phyloP scores from a whole-genome alignment of 768 basidiomycete genomes.

The Phylloporus scabripes region DNA sequence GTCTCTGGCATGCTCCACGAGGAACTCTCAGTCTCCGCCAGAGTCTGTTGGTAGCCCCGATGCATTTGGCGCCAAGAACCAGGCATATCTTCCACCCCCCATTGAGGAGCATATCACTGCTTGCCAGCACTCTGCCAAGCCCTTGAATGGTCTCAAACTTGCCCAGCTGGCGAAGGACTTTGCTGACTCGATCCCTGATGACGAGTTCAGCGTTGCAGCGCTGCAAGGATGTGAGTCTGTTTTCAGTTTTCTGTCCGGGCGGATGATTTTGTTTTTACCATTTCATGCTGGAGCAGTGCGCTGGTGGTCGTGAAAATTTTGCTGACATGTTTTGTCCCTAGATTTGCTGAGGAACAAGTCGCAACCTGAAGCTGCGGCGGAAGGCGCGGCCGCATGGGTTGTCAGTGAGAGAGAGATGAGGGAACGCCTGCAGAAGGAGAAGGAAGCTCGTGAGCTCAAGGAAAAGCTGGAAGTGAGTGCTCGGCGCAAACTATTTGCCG shows the following conservation, averaged over 20 bases:
- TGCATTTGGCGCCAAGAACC: constrained; percentile 50
- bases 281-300: constrained; percentile 21
- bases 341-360: constrained; percentile 83
- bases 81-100: constrained; percentile 59
- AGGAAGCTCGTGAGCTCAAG: constrained; percentile 62
- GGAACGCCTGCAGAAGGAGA: constrained; percentile 68
- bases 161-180: constrained; percentile 70
- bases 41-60: constrained; percentile 16
- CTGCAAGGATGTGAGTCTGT: constrained; percentile 79
- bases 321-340: constrained; percentile 31
- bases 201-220: constrained; percentile 84
- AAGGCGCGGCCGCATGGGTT: constrained; percentile 67
- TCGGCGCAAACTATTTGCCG: constrained; percentile 15
- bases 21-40: constrained; percentile 23
- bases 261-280: neutral
- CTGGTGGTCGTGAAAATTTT: constrained; percentile 17
- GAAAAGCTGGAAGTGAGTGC: constrained; percentile 60
- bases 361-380: constrained; percentile 69
- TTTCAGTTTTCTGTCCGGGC: constrained; percentile 12
- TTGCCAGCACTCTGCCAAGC: constrained; percentile 57
- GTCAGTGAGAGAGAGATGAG: constrained; percentile 66
- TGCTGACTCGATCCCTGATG: constrained; percentile 76
- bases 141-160: constrained; percentile 59
- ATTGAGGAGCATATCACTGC: constrained; percentile 53
- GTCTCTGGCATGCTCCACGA: constrained; percentile 31